These are phyloP conservation scores for Astrocystis sublimbata DNA, from an alignment of 495 filamentous ascomycete species.

Conservation along the genomic window DNA sequence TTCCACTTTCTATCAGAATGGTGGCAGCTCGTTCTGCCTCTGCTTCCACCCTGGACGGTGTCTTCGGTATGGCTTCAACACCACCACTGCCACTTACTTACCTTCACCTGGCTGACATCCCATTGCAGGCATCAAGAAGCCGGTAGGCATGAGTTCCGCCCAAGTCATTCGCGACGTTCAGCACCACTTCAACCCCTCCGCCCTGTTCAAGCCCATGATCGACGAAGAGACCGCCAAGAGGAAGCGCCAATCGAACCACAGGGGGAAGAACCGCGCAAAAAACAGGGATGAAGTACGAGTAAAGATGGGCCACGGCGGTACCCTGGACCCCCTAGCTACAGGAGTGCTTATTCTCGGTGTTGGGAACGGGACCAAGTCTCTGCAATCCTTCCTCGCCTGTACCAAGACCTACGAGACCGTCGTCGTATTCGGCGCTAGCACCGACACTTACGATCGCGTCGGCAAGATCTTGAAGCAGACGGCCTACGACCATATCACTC, in stretches of 20 bases:
- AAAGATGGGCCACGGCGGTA: constrained; percentile 96
- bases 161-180: constrained; percentile 86
- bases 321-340: constrained; percentile 89
- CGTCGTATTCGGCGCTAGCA: constrained; percentile 86
- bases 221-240: constrained; percentile 55
- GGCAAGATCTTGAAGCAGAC: constrained; percentile 78
- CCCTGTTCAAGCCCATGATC: constrained; percentile 73
- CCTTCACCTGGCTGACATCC: background rate
- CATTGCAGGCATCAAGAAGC: constrained; percentile 83
- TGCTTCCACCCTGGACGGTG: constrained; percentile 66
- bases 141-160: constrained; percentile 77
- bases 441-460: constrained; percentile 84
- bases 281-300: constrained; percentile 63
- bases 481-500: constrained; percentile 75
- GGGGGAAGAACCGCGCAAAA: constrained; percentile 54
- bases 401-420: constrained; percentile 91
- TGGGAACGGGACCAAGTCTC: constrained; percentile 81
- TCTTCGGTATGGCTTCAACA: constrained; percentile 59
- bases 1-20: constrained; percentile 43
- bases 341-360: constrained; percentile 88
- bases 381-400: constrained; percentile 76
- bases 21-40: constrained; percentile 49
- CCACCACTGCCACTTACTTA: background rate
- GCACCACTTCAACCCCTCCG: constrained; percentile 75
- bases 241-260: constrained; percentile 52